Evolutionary conservation across 2,329 filamentous ascomycete genomes (phyloP), one percentile per base, ranked within the genome.

Genomic region (Diplodia intermedia): DNA sequence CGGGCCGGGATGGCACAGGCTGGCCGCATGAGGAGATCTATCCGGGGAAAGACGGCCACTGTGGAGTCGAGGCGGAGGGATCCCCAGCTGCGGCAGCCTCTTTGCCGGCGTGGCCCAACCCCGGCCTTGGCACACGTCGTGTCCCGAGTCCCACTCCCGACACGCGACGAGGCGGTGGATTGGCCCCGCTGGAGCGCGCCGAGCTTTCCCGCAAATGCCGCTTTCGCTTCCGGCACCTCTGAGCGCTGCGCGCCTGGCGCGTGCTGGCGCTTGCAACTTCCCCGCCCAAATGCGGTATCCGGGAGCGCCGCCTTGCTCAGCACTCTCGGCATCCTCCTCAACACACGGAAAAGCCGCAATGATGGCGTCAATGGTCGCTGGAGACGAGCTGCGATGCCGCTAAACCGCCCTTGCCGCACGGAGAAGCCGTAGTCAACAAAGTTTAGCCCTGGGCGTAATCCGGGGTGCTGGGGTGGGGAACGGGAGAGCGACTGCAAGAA

Each of bases 61-160:
- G 60, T 63, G 60, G 60, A 63, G 60, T 31, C 60, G 50, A 20
- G 26, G 60, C 60, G 60, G 60, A 63, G 60, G 50, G 60, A 63
- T 63, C 60, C 60, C 60, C 60, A 52, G 47, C 60, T 36, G 29
- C 29, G 38, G 60, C 60, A 52, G n/a, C 31, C 9, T 38, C 50
- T 63, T 20, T 33, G 23, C 23, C 23, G 3, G 23, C 3, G 23
- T 26, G 60, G 47, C 60, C 60, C 31, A 18, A 47, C 29, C 60
- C 43, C 23, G n/a, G 43, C 29, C 60, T 63, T 63, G 60, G 60
- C 60, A 31, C 38, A 63, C 60, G 60, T 63, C 60, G 60, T 12
- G 29, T 12, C 31, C 23, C 31, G 31, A 6, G 31, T 33, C 29
- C 26, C 50, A 6, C 4, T 33, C 29, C 26, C 50, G 47, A 63